Percentiles rank a stretch among this genome's conserved stretches.
phyloP scores from a whole-genome alignment of 2,329 filamentous ascomycete genomes.

The Pezicula rhizophila region DNA sequence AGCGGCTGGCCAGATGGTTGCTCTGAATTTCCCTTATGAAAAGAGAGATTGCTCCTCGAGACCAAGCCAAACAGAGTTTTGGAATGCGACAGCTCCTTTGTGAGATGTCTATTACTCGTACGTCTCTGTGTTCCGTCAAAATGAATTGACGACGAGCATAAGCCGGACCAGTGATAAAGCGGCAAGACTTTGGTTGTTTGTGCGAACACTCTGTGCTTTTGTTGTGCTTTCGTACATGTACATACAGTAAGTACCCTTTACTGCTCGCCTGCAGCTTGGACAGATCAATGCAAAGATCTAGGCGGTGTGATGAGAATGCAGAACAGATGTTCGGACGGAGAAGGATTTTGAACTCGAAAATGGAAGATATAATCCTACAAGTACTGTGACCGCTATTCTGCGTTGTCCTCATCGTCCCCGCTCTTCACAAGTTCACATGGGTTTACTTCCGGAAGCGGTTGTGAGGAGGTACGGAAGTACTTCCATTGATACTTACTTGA shows the following conservation, averaged over 20 bases:
- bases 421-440: not conserved
- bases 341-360: not conserved
- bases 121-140: slow-evolving; percentile 11
- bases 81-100: slow-evolving; percentile 1
- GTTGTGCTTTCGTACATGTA: not conserved
- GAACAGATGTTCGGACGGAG: slow-evolving; percentile 1
- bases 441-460: not conserved
- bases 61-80: not conserved
- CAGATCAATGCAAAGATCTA: slow-evolving; percentile 9
- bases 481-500: too few species aligned
- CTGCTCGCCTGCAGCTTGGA: not conserved
- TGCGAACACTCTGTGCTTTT: not conserved
- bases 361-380: not conserved
- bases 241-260: not conserved
- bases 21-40: not conserved
- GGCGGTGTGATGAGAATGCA: slow-evolving; percentile 12
- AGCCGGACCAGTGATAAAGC: slow-evolving; percentile 6
- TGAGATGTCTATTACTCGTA: slow-evolving; percentile 8
- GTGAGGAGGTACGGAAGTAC: not conserved
- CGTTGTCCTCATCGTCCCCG: slow-evolving; percentile 6
- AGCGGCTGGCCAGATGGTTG: not conserved
- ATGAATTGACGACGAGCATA: slow-evolving; percentile 18
- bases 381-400: slow-evolving; percentile 18
- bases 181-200: slow-evolving; percentile 8
- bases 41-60: not conserved